Conservation (phyloP, 192 early-diverging fungal genomes). For the Jimgerdemannia flammicorona region DNA sequence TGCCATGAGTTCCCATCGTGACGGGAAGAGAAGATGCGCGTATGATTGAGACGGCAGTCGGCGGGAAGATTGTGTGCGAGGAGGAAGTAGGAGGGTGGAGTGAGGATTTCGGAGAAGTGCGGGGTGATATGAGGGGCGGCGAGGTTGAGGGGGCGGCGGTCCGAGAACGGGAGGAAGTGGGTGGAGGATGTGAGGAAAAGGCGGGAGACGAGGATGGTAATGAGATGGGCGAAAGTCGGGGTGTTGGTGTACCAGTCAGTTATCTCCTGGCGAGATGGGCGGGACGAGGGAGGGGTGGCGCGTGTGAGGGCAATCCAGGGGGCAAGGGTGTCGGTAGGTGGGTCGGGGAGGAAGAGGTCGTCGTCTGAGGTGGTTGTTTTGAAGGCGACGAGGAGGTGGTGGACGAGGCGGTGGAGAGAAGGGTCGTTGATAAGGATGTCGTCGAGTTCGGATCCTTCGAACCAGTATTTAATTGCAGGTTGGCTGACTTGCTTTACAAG, state of each 20-base stretch:
- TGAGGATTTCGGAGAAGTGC: constrained; percentile 32
- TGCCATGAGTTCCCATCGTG: constrained; percentile 45
- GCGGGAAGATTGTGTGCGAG: constrained; percentile 20
- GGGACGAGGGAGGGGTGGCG: neutral
- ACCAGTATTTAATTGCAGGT: constrained; percentile 8
- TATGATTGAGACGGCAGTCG: constrained; percentile 17
- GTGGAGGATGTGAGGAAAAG: constrained; percentile 4
- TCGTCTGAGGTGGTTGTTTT: constrained; percentile 1
- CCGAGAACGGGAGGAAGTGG: neutral
- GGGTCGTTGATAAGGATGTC: neutral
- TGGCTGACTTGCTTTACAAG: neutral
- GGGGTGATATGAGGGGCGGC: constrained; percentile 8
- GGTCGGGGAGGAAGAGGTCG: neutral
- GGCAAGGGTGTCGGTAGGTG: neutral
- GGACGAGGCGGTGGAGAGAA: constrained; percentile 6
- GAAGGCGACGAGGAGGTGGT: constrained; percentile 1
- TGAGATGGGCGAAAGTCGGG: constrained; percentile 1
- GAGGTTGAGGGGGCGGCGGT: neutral
- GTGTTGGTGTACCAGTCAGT: neutral
- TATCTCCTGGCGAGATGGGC: neutral
- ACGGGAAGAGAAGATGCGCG: constrained; percentile 42
- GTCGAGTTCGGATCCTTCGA: neutral
- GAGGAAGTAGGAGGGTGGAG: constrained; percentile 33
- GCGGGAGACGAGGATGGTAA: constrained; percentile 8
- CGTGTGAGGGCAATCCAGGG: neutral